A percentile compares a stretch with the other conserved stretches of the same genome.
Evolutionary conservation across 1,284 basidiomycete species (phyloP).

Genomic region (Earliella scabrosa): DNA sequence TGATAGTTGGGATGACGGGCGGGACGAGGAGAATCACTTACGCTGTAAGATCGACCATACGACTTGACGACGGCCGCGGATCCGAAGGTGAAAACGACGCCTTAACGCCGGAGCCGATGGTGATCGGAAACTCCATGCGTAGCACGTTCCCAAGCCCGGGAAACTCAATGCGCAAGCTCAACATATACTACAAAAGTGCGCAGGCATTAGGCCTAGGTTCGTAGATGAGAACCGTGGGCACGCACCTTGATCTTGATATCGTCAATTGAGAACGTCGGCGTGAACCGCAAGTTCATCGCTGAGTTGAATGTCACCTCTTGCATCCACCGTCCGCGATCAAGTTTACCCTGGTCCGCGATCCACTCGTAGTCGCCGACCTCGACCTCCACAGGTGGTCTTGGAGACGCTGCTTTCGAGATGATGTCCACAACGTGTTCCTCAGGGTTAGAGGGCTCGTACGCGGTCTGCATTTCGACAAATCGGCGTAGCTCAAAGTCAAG

Average conservation of each 20-base stretch:
- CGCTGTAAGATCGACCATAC: constrained; percentile 16
- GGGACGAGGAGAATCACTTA: constrained; percentile 2
- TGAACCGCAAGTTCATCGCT: constrained; percentile 15
- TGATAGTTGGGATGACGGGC: too few species aligned
- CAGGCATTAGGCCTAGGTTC: not conserved
- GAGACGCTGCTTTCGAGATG: constrained; percentile 18
- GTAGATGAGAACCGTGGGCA: too few species aligned
- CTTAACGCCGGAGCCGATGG: constrained; percentile 18
- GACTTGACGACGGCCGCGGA: not conserved
- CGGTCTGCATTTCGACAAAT: constrained; percentile 14
- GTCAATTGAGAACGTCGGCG: constrained; percentile 20
- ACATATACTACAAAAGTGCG: constrained; percentile 3
- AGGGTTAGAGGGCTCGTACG: constrained; percentile 18
- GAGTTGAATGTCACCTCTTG: constrained; percentile 21
- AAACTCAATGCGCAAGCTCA: constrained; percentile 14
- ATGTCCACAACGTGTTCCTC: constrained; percentile 21
- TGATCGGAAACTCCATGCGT: constrained; percentile 17
- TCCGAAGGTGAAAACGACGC: constrained; percentile 5
- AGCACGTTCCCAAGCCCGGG: constrained; percentile 17
- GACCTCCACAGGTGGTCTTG: constrained; percentile 15
- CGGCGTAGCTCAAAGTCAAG: constrained; percentile 20
- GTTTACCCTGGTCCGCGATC: constrained; percentile 14
- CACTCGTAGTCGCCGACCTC: constrained; percentile 16
- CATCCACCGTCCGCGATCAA: constrained; percentile 15
- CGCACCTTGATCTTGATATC: constrained; percentile 20